phyloP scores from a whole-genome alignment of 257 asterid genomes.

The Anisodus acutangulus region DNA sequence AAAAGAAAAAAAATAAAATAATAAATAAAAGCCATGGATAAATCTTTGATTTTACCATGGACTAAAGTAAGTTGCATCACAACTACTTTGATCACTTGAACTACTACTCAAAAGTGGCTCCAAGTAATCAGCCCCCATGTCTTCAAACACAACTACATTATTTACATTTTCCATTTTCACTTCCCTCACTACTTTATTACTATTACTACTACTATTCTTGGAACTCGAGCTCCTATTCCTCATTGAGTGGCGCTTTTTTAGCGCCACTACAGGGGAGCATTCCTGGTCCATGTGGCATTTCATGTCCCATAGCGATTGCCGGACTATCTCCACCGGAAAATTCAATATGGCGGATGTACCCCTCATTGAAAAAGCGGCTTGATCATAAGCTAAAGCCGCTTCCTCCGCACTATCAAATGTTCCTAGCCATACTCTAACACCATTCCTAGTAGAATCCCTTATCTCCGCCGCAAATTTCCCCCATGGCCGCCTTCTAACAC shows the following conservation, averaged over 20 bases:
- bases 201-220: conserved; percentile 31
- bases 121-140: conserved; percentile 75
- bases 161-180: conserved; percentile 47
- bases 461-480: conserved; percentile 92
- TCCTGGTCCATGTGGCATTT: conserved; percentile 43
- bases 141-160: conserved; percentile 71
- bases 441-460: conserved; percentile 81
- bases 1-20: conserved; percentile 10
- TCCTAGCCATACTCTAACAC: conserved; percentile 79
- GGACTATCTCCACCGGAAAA: conserved; percentile 68
- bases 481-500: conserved; percentile 85
- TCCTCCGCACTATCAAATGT: conserved; percentile 80
- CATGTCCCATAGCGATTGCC: conserved; percentile 61
- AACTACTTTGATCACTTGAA: conserved; percentile 29
- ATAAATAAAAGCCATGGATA: not conserved
- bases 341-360: conserved; percentile 66
- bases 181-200: conserved; percentile 30
- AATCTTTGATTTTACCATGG: conserved; percentile 35
- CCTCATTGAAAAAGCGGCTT: conserved; percentile 79
- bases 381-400: conserved; percentile 91
- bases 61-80: conserved; percentile 25
- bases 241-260: conserved; percentile 72
- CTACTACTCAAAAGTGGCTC: conserved; percentile 64
- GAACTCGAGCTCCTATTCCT: conserved; percentile 42
- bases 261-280: conserved; percentile 71